These are phyloP conservation scores for Colletotrichum zoysiae DNA, from an alignment of 2,329 filamentous ascomycete species.

Conservation along the genomic window DNA sequence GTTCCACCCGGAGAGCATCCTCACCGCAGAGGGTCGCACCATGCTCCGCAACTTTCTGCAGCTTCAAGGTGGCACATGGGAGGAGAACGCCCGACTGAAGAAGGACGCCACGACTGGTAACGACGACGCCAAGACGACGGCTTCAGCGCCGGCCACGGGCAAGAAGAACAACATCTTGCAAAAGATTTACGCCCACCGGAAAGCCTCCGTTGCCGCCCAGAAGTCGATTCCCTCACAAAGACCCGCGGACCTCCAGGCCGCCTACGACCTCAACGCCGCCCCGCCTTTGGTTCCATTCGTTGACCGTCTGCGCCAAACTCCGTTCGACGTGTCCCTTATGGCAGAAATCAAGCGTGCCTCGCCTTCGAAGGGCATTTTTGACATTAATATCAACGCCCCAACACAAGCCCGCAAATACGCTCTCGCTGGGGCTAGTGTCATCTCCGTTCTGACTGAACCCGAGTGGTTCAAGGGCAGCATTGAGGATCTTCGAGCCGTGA, in stretches of 20 bases:
- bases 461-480: slow-evolving; percentile 99
- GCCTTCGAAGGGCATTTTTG: slow-evolving; percentile 95
- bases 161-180: slow-evolving; percentile 90
- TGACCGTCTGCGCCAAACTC: slow-evolving; percentile 81
- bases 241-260: slow-evolving; percentile 84
- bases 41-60: slow-evolving; percentile 95
- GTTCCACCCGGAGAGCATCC: slow-evolving; percentile 97
- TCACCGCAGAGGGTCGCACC: slow-evolving; percentile 86
- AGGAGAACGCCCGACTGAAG: slow-evolving; percentile 75
- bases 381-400: slow-evolving; percentile 87
- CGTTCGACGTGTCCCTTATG: slow-evolving; percentile 92
- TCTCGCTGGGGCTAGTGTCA: slow-evolving; percentile 92
- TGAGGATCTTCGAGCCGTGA: slow-evolving; percentile 88
- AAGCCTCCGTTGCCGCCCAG: slow-evolving; percentile 80
- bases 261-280: slow-evolving; percentile 86
- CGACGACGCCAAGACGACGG: slow-evolving; percentile 45
- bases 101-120: slow-evolving; percentile 53
- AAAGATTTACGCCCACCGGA: slow-evolving; percentile 88
- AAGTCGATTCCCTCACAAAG: slow-evolving; percentile 88
- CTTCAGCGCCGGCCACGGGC: slow-evolving; percentile 47
- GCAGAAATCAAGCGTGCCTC: slow-evolving; percentile 98
- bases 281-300: slow-evolving; percentile 87
- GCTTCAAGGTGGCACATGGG: slow-evolving; percentile 92
- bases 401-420: slow-evolving; percentile 93
- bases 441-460: slow-evolving; percentile 97